Percentiles rank a stretch among this genome's conserved stretches.
phyloP scores from a whole-genome alignment of 2,329 filamentous ascomycete genomes.

The Fusarium bactridioides region DNA sequence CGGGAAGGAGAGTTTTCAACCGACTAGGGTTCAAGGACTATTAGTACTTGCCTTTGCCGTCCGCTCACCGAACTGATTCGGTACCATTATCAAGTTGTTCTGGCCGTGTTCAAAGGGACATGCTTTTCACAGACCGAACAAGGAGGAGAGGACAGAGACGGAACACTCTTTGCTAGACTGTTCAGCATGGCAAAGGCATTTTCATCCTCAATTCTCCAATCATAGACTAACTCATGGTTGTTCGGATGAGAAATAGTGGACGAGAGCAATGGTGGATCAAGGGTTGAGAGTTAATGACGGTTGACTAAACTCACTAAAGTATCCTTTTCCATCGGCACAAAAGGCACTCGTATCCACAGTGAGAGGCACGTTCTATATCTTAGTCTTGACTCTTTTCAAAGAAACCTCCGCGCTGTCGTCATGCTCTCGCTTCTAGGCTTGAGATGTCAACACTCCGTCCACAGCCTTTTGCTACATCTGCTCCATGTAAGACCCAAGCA shows the following conservation, averaged over 20 bases:
- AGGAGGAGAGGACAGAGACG: neutral
- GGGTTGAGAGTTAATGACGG: neutral
- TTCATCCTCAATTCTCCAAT: too few species aligned
- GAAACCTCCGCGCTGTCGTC: accelerated
- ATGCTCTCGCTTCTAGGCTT: neutral
- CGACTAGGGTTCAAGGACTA: neutral
- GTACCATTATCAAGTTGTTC: too few species aligned
- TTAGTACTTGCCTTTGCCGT: too few species aligned
- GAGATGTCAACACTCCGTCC: too few species aligned
- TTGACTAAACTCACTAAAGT: neutral
- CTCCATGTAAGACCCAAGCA: neutral
- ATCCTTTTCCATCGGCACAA: neutral
- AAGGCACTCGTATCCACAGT: neutral
- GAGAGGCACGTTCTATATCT: neutral
- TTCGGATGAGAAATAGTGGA: neutral
- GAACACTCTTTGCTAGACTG: neutral
- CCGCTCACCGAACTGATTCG: neutral
- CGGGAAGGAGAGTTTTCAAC: accelerated
- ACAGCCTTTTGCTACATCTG: neutral
- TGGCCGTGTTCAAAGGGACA: neutral
- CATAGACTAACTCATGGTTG: too few species aligned
- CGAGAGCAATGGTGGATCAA: neutral
- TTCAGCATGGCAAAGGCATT: neutral
- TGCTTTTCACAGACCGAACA: neutral
- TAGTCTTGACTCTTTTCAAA: accelerated